These are phyloP conservation scores for Cutaneotrichosporon curvatum DNA, from an alignment of 1,284 basidiomycete genomes.

Conservation along the genomic window DNA sequence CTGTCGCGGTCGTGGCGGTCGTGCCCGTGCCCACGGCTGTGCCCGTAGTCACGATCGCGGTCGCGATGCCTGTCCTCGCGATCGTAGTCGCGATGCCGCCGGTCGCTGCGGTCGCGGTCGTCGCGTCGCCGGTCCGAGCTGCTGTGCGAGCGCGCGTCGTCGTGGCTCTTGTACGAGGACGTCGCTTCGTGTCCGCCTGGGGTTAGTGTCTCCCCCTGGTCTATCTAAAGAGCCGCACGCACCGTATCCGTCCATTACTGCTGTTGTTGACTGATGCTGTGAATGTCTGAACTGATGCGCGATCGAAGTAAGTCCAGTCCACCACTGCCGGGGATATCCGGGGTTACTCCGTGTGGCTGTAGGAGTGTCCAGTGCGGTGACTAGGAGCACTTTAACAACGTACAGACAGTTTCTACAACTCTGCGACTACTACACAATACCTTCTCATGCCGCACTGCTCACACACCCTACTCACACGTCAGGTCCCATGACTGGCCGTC, in stretches of 20 bases:
- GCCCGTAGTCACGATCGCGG: too few relatives aligned
- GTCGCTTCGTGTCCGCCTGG: conserved; percentile 27
- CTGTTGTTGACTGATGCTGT: background rate
- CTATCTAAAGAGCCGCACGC: background rate
- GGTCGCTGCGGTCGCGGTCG: conserved; percentile 11
- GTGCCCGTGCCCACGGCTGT: too few relatives aligned
- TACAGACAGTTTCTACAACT: too few relatives aligned
- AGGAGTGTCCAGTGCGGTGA: too few relatives aligned
- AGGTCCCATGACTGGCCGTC: conserved; percentile 41
- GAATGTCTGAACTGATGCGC: too few relatives aligned
- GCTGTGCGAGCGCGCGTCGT: conserved; percentile 13
- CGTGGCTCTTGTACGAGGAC: conserved; percentile 22
- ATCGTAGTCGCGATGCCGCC: conserved; percentile 9
- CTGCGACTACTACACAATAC: too few relatives aligned
- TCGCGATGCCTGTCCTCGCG: conserved; percentile 12
- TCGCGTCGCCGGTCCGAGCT: too few relatives aligned
- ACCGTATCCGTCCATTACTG: conserved; percentile 32
- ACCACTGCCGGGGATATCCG: too few relatives aligned
- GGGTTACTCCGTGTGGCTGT: too few relatives aligned
- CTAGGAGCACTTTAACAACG: too few relatives aligned
- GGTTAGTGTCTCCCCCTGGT: background rate
- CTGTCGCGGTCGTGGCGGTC: conserved; percentile 13
- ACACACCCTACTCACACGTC: conserved; percentile 32
- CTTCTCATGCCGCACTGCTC: too few relatives aligned
- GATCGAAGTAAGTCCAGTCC: too few relatives aligned